phyloP scores from a whole-genome alignment of 2,329 filamentous ascomycete species.

The Nemania sp. region DNA sequence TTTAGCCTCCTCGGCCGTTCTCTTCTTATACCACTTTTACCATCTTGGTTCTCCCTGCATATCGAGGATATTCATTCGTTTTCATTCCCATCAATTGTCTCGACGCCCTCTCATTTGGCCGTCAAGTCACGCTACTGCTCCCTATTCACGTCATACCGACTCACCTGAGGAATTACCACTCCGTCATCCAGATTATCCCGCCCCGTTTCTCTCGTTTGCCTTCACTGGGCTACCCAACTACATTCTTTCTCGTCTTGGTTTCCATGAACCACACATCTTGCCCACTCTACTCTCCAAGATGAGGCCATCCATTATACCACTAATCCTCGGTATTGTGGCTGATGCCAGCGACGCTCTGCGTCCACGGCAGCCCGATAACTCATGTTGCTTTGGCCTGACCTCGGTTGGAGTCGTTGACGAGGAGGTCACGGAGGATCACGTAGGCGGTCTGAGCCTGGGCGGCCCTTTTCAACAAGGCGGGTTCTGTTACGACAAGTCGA shows the following conservation, averaged over 20 bases:
- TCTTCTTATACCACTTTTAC: conserved; percentile 9
- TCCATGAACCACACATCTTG: background rate
- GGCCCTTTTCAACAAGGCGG: conserved; percentile 37
- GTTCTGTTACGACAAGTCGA: conserved; percentile 35
- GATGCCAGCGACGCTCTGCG: conserved; percentile 20
- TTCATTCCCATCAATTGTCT: conserved; percentile 1
- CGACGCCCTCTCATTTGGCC: conserved; percentile 3
- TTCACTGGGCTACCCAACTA: conserved; percentile 2
- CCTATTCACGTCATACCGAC: conserved; percentile 24
- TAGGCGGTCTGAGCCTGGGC: conserved; percentile 34
- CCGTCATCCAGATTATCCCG: conserved; percentile 6
- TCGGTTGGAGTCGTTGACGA: conserved; percentile 35
- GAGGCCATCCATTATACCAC: conserved; percentile 28
- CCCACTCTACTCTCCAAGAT: conserved; percentile 19
- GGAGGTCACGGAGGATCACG: conserved; percentile 34
- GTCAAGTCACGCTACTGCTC: background rate
- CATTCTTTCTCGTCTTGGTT: conserved; percentile 15
- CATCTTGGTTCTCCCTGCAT: conserved; percentile 5
- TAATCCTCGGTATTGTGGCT: conserved; percentile 24
- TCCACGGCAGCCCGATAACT: conserved; percentile 22
- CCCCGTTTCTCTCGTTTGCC: background rate
- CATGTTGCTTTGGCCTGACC: conserved; percentile 38
- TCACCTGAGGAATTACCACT: conserved; percentile 19
- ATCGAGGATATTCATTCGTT: conserved; percentile 15
- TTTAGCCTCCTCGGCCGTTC: background rate